Evolutionary conservation across 768 basidiomycete species (phyloP).

Genomic region (Fomitopsis serialis): DNA sequence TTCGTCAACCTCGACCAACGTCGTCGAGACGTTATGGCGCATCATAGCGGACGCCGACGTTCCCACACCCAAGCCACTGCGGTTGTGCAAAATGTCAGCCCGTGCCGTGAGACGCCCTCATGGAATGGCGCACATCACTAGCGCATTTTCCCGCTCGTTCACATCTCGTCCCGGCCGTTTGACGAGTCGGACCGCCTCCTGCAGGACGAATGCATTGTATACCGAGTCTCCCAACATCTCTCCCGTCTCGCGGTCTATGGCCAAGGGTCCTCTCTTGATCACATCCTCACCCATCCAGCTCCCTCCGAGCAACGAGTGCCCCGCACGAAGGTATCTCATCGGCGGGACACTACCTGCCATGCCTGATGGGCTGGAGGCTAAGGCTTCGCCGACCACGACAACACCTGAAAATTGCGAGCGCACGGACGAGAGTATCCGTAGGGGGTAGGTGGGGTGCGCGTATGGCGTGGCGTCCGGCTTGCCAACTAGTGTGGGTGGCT

Average conservation of each 20-base stretch:
- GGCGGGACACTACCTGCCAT: slow-evolving; percentile 14
- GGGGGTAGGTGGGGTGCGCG: slow-evolving; percentile 44
- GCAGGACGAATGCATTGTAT: slow-evolving; percentile 79
- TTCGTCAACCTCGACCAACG: slow-evolving; percentile 92
- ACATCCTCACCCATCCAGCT: slow-evolving; percentile 69
- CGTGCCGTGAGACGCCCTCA: not conserved
- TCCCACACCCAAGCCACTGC: slow-evolving; percentile 85
- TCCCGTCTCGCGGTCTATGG: slow-evolving; percentile 31
- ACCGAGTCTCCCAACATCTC: slow-evolving; percentile 68
- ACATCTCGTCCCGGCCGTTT: slow-evolving; percentile 36
- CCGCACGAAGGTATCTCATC: slow-evolving; percentile 41
- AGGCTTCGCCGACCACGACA: slow-evolving; percentile 74
- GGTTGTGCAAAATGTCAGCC: not conserved
- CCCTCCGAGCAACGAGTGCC: slow-evolving; percentile 55
- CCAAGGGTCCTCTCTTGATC: slow-evolving; percentile 14
- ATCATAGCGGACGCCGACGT: slow-evolving; percentile 78
- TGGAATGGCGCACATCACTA: slow-evolving; percentile 58
- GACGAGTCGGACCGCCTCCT: slow-evolving; percentile 78
- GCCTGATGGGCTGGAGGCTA: slow-evolving; percentile 26
- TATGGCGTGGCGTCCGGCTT: slow-evolving; percentile 48
- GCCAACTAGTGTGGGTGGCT: slow-evolving; percentile 47
- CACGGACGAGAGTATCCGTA: slow-evolving; percentile 63
- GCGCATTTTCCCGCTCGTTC: slow-evolving; percentile 41
- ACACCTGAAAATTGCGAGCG: slow-evolving; percentile 69
- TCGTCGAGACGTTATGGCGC: slow-evolving; percentile 62